Base-by-base conservation (phyloP, 176 grass and related monocot genomes). In the Tillandsia fasciculata region DNA sequence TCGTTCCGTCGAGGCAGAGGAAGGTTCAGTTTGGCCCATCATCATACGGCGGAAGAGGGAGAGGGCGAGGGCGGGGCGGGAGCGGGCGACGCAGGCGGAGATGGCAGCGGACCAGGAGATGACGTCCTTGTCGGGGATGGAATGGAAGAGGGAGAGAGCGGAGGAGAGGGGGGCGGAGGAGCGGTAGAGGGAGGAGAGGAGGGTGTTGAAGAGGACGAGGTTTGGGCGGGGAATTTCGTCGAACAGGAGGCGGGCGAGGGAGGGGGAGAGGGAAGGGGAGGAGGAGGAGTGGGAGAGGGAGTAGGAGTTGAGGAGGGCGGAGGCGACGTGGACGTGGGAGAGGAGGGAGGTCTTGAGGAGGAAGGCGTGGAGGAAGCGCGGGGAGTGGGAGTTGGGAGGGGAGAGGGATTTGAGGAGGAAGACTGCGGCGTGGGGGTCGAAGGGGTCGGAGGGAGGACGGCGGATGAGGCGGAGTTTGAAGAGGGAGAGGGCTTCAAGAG, bases 61-160 rank as follows among this genome's bases (percentile, higher is more conserved):
- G 23, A 90, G 53, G 17, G 83, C 80, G 0, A 72, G 67, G 1
- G 67, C 53, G 0, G 65, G 11, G 5, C 48, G 77, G 12, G 50
- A 63, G 4, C 12, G 61, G 7, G 73, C 72, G 54, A 83, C 75
- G 53, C 83, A 90, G 50, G 72, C 72, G n/a, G 79, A 63, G 11
- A 90, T 72, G 77, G 83, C 75, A 48, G 80, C 77, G 7, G 80
- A 86, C 80, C 87, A 86, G 8, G 87, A 83, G n/a, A 73, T 74
- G 2, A 78, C 26, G 49, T 86, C 83, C 70, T 86, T 86, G 65
- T 78, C 56, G 0, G 77, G 20, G 23, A 90, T 81, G 67, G 2
- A 42, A 1, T 90, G 64, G 47, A 90, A 86, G 77, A 86, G 77
- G 1, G 75, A 10, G 6, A 70, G 70, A 9, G 83, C 77, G 0